Percentiles rank a stretch among this genome's conserved stretches.
These are phyloP conservation scores for Claviceps sp. DNA, from an alignment of 2,329 filamentous ascomycete species.

Conservation along the genomic window DNA sequence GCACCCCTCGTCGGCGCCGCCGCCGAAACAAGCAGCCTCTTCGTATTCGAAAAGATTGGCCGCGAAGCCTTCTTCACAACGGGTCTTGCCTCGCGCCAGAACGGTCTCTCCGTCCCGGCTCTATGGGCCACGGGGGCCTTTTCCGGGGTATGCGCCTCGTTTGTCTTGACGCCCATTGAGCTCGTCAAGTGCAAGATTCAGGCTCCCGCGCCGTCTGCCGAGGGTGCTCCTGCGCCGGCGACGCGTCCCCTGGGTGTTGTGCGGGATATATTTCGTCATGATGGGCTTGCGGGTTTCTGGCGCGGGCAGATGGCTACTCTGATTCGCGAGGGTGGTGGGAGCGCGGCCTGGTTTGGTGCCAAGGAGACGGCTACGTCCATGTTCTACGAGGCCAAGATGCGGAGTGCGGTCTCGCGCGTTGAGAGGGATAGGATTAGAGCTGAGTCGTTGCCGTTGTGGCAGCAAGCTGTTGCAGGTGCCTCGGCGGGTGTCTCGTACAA, in stretches of 20 bases:
- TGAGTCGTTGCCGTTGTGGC: conserved; percentile 59
- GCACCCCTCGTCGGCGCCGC: conserved; percentile 85
- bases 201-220: conserved; percentile 42
- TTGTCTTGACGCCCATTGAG: conserved; percentile 89
- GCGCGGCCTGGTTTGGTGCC: conserved; percentile 86
- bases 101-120: conserved; percentile 57
- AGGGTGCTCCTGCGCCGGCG: conserved; percentile 21
- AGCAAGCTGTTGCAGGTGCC: conserved; percentile 79
- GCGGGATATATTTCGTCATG: conserved; percentile 63
- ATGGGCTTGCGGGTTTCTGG: conserved; percentile 84
- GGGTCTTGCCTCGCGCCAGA: conserved; percentile 34
- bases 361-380: conserved; percentile 68
- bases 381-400: conserved; percentile 47
- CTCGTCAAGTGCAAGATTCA: conserved; percentile 98
- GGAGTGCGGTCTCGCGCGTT: conserved; percentile 22
- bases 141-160: conserved; percentile 76
- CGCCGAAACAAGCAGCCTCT: conserved; percentile 81
- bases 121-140: conserved; percentile 72
- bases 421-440: conserved; percentile 29
- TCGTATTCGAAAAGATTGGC: conserved; percentile 76
- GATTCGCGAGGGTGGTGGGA: conserved; percentile 85
- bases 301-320: conserved; percentile 86
- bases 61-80: conserved; percentile 48
- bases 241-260: conserved; percentile 58
- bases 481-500: conserved; percentile 89